Evolutionary conservation across 306 rosid species (phyloP), one percentile per base, ranked within the genome.

Genomic region (Phaseolus lunatus): DNA sequence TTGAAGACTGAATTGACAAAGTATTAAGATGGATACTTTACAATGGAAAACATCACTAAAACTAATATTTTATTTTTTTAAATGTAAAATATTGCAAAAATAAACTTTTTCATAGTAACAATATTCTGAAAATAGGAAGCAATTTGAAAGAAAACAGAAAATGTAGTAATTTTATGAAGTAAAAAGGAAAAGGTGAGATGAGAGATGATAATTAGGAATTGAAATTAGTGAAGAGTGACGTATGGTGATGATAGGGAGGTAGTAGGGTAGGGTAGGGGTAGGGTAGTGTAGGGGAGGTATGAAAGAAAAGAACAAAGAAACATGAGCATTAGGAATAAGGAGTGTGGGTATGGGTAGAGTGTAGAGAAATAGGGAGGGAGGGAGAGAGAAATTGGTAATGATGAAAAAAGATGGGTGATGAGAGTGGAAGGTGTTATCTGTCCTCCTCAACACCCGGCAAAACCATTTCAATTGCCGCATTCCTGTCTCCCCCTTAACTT

Each of bases 401-500:
- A 64, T 64, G 78, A 43, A 78, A 81, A 35, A 27, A 23, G 66
- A 67, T 18, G 33, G 20, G 47, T 9, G 66, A 70, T 9, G 79
- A 75, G 72, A 62, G 72, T 24, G 84, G 80, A 66, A 33, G 71
- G 15, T 61, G 88, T 79, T 75, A 62, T 31, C 15, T 86, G 96
- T 86, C 85, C 2, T 11, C 4, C 37, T 80, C 87, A 82, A 66
- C 73, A 83, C 80, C 96, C 90, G 97, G 91, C 93, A 91, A 80
- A 72, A 64, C 47, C 75, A 82, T 67, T 41, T 83, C 39, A 71
- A 62, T 45, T 86, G 93, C 88, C 90, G 93, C 92, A 86, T 87
- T 87, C 86, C 77, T 91, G 98, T 91, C 92, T 82, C 85, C 45
- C 61, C 33, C 47, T 70, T 86, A 78, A 73, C 67, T 77, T 75